Evolutionary conservation across 2,329 filamentous ascomycete species (phyloP).

Genomic region (Diaporthe ilicicola): DNA sequence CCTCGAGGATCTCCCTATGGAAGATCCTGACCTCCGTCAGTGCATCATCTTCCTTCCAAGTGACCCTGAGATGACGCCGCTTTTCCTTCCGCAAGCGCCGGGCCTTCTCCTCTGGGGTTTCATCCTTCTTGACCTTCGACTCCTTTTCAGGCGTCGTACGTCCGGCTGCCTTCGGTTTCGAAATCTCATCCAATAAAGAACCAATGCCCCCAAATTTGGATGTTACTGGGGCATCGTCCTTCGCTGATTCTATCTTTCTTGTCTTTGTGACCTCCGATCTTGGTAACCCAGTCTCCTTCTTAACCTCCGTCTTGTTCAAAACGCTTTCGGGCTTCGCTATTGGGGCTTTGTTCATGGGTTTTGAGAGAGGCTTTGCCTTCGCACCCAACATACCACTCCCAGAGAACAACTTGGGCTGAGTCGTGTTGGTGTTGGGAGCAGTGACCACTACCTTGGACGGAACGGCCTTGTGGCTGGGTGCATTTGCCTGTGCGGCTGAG

Average conservation of each 20-base stretch:
- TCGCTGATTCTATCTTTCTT: slow-evolving; percentile 43
- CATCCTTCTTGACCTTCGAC: slow-evolving; percentile 42
- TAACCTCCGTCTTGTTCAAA: slow-evolving; percentile 38
- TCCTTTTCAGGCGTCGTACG: slow-evolving; percentile 33
- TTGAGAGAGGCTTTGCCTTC: slow-evolving; percentile 37
- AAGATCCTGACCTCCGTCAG: slow-evolving; percentile 75
- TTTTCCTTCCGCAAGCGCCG: slow-evolving; percentile 78
- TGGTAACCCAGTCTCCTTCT: slow-evolving; percentile 45
- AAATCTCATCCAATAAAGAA: slow-evolving; percentile 60
- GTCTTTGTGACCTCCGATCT: slow-evolving; percentile 32
- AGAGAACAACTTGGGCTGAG: slow-evolving; percentile 28
- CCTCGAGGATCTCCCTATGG: slow-evolving; percentile 76
- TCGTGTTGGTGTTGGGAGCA: slow-evolving; percentile 13
- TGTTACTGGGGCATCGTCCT: slow-evolving; percentile 40
- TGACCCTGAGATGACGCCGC: slow-evolving; percentile 74
- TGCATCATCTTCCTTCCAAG: slow-evolving; percentile 73
- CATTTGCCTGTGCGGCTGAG: slow-evolving; percentile 35
- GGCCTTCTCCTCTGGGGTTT: slow-evolving; percentile 73
- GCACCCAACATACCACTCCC: slow-evolving; percentile 31
- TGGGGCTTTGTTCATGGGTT: slow-evolving; percentile 44
- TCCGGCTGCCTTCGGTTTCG: slow-evolving; percentile 53
- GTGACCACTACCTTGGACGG: slow-evolving; percentile 28
- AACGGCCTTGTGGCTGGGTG: slow-evolving; percentile 27
- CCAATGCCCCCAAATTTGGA: slow-evolving; percentile 50
- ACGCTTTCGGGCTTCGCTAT: slow-evolving; percentile 34